Base-by-base conservation (phyloP, 2,329 filamentous ascomycete species). In the Phoma sp. region DNA sequence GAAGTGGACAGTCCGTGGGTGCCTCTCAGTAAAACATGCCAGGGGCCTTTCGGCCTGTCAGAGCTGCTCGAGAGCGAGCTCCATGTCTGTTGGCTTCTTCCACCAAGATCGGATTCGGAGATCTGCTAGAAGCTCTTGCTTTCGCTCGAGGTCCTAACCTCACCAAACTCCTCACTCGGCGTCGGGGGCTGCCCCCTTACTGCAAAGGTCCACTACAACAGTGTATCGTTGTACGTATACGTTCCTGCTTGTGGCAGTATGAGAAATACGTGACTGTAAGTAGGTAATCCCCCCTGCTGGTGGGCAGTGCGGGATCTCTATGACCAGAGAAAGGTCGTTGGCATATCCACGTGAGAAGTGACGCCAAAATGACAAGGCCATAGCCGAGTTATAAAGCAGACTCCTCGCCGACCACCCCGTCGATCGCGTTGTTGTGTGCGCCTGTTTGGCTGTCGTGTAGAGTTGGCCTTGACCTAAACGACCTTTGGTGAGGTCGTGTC, bases 21-120 rank as follows among this genome's bases (percentile, higher is more conserved):
- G 60, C 67, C 61, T 68, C 39, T 46, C 40, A 69, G 64, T 60
- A 71, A 70, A 63, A 62, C 26, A 23, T 66, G 68, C 69, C 69
- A 71, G 38, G 70, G 67, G 60, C 65, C 60, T 60, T 63, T 30
- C 57, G 61, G 64, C 56, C 68, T 72, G 42, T 71, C 68, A 64
- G 63, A 62, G 54, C 36, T 28, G 38, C 59, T 50, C 29, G 26
- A 62, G 45, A 48, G 52, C 57, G 43, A 5, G 42, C 56, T 64
- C 62, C 53, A 71, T 67, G 52, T 68, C 69, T 65, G 67, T 68
- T 68, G 71, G 65, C 71, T 68, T 71, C 68, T 73, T 68, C 53
- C 67, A 60, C 58, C 54, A 20, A 52, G 40, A 34, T 64, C 12
- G 57, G 57, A 61, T 47, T 62, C 59, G 40, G 50, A 58, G 66